These are phyloP conservation scores for Pisolithus marmoratus DNA, from an alignment of 768 basidiomycete genomes.

Conservation along the genomic window DNA sequence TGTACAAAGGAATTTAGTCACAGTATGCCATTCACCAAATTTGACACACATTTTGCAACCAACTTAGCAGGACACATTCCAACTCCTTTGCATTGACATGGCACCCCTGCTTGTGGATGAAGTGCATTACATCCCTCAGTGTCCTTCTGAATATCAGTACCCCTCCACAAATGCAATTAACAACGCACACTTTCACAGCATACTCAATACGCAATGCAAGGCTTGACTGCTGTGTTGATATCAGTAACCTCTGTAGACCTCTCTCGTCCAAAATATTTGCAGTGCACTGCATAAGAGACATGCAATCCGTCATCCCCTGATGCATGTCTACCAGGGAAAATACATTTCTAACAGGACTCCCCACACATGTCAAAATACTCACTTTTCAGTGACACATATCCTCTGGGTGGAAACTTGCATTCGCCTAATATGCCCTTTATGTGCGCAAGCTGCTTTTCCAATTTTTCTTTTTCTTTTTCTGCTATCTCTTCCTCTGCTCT, in stretches of 20 bases:
- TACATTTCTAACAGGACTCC: not conserved
- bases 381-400: not conserved
- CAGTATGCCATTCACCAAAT: too few species aligned
- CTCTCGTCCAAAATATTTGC: not conserved
- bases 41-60: too few species aligned
- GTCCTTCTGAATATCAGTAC: too few species aligned
- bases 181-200: not conserved
- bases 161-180: not conserved
- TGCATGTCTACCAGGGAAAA: not conserved
- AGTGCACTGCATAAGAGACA: not conserved
- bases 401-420: not conserved
- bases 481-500: slow-evolving; percentile 9
- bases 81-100: too few species aligned
- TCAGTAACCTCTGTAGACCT: not conserved
- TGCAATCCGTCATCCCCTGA: not conserved
- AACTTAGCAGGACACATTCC: too few species aligned
- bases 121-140: too few species aligned
- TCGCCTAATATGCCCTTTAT: not conserved
- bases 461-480: slow-evolving; percentile 6
- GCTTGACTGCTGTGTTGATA: not conserved
- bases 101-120: too few species aligned
- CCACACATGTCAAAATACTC: too few species aligned
- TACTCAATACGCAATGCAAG: too few species aligned
- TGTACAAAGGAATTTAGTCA: too few species aligned
- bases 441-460: not conserved